Evolutionary conservation across 1,139 yeast genomes (phyloP), one percentile per base, ranked within the genome.

Genomic region (Suhomyces guaymorum): DNA sequence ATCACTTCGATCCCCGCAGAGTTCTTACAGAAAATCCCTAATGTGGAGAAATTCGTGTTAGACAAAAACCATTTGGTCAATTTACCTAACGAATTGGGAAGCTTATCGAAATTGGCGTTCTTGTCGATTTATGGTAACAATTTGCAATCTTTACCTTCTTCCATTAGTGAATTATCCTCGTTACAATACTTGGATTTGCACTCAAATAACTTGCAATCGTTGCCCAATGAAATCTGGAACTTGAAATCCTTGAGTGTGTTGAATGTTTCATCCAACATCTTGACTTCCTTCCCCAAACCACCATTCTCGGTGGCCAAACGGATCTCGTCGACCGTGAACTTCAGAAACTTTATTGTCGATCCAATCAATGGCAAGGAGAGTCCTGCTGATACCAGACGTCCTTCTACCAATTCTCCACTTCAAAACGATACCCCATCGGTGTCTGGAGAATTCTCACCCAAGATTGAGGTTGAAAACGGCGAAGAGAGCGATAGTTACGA

Each of bases 51-150:
- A 43, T 63, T 92, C 44, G 80, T 80, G 15, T 63, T 92, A 44
- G 95, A 88, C 58, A 81, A 83, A 49, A 92, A 92, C 54, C 95
- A 86, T 55, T 70, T 92, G 51, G 86, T 85, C 4, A 73, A 78
- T 15, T 60, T 92, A 16, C 97, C 98, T 0, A 69, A 74, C 3
- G 83, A 82, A 38, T 71, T 94, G 19, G 80, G 84, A 1, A 54
- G 61, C 3, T 70, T 92, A 48, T 63, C 66, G 17, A 77, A 71
- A 39, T 65, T 92, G 48, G 73, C 78, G 3, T 78, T 78, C 42
- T 64, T 92, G 28, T 85, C 95, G 5, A 70, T 83, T 5, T 82
- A 77, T 38, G 80, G 82, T 33, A 94, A 94, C 54, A 85, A 86
- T 49, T 62, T 92, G 38, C 84, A 84, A 42, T 59, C 72, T 1